These are phyloP conservation scores for Microsporum audouinii DNA, from an alignment of 2,329 filamentous ascomycete genomes.

Conservation along the genomic window DNA sequence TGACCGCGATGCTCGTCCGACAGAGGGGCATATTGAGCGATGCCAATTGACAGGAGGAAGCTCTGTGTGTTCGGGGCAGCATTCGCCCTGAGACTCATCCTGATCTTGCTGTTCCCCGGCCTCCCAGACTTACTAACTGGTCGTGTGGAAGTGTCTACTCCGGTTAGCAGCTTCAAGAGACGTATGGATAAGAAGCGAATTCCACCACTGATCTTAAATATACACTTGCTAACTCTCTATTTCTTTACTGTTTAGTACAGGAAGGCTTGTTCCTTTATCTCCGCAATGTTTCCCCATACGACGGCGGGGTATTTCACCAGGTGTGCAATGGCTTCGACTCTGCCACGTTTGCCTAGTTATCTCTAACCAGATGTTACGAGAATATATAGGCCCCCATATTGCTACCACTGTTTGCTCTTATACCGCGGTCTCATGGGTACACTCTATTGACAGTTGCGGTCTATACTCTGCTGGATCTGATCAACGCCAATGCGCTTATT, in stretches of 20 bases:
- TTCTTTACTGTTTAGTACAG: conserved; percentile 52
- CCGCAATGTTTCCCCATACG: conserved; percentile 92
- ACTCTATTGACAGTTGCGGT: conserved; percentile 67
- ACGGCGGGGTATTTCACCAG: conserved; percentile 73
- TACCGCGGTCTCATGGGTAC: conserved; percentile 57
- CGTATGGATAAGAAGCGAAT: conserved; percentile 43
- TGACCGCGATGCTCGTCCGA: not conserved
- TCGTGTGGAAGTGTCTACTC: conserved; percentile 92
- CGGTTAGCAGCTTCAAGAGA: conserved; percentile 96
- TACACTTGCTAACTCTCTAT: conserved; percentile 9
- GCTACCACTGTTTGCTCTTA: conserved; percentile 77
- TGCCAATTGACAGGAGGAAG: conserved; percentile 49
- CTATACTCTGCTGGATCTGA: conserved; percentile 68
- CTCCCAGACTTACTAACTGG: conserved; percentile 76
- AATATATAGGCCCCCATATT: conserved; percentile 63
- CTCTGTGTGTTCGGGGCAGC: conserved; percentile 62
- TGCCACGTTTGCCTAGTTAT: not conserved
- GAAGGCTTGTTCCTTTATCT: conserved; percentile 94
- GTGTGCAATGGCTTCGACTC: conserved; percentile 24
- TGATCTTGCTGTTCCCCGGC: conserved; percentile 70
- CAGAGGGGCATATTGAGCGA: conserved; percentile 19
- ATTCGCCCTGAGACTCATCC: conserved; percentile 62
- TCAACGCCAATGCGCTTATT: conserved; percentile 68
- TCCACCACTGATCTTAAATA: not conserved
- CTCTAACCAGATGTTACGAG: not conserved